phyloP scores from a whole-genome alignment of 768 basidiomycete species.

The Mrakia frigida region DNA sequence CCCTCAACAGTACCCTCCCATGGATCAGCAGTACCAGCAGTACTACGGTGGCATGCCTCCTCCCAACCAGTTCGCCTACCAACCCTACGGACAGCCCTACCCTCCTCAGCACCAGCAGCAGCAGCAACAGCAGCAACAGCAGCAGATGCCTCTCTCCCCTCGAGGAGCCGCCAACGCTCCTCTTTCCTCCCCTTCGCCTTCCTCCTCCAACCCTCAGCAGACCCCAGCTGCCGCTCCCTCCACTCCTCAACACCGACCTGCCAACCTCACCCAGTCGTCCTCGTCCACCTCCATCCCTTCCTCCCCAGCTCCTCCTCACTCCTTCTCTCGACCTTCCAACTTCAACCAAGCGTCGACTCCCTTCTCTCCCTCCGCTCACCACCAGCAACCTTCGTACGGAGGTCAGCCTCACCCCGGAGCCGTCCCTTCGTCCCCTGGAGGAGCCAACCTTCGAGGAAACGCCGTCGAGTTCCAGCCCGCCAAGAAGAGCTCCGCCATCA shows the following conservation, averaged over 20 bases:
- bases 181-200: slow-evolving; percentile 33
- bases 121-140: slow-evolving; percentile 21
- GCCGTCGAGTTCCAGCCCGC: slow-evolving; percentile 43
- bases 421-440: slow-evolving; percentile 29
- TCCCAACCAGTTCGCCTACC: slow-evolving; percentile 37
- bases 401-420: neutral
- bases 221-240: slow-evolving; percentile 32
- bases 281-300: slow-evolving; percentile 19
- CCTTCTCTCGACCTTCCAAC: slow-evolving; percentile 21
- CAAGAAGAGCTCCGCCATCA: slow-evolving; percentile 47
- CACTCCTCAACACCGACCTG: slow-evolving; percentile 30
- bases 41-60: slow-evolving; percentile 23
- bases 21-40: slow-evolving; percentile 35
- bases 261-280: slow-evolving; percentile 23
- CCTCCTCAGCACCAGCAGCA: slow-evolving; percentile 31
- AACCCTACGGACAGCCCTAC: slow-evolving; percentile 31
- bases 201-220: slow-evolving; percentile 27
- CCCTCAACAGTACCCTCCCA: slow-evolving; percentile 30
- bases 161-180: slow-evolving; percentile 32
- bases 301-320: slow-evolving; percentile 26
- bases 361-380: slow-evolving; percentile 29
- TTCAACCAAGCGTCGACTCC: slow-evolving; percentile 31
- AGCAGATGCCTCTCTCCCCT: slow-evolving; percentile 36
- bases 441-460: slow-evolving; percentile 28
- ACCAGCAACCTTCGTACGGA: slow-evolving; percentile 8